Evolutionary conservation across 208 protist species (phyloP).

Genomic region (Borovskyia barvae): DNA sequence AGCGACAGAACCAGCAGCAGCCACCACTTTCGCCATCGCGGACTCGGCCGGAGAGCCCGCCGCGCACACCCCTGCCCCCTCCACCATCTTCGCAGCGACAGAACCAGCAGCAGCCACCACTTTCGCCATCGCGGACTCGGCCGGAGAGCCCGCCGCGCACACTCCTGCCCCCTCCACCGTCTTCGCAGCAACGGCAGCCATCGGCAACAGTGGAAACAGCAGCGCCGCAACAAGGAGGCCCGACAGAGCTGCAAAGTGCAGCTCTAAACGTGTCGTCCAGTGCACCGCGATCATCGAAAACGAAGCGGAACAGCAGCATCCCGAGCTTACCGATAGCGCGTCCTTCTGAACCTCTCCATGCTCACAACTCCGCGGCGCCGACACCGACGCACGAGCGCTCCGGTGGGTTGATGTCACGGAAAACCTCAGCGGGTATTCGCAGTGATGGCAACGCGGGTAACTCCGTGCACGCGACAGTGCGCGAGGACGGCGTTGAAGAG

Average conservation of each 20-base stretch:
- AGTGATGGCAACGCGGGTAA: slow-evolving; percentile 23
- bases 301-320: slow-evolving; percentile 1
- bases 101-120: background rate
- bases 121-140: too few species aligned
- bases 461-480: slow-evolving; percentile 15
- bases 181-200: background rate
- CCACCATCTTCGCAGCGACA: too few species aligned
- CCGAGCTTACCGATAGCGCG: slow-evolving; percentile 1
- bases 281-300: slow-evolving; percentile 10
- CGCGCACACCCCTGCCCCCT: too few species aligned
- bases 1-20: background rate
- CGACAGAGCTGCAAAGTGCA: slow-evolving; percentile 4
- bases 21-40: too few species aligned
- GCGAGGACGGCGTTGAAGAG: slow-evolving; percentile 45
- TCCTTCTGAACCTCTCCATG: background rate
- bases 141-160: too few species aligned
- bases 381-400: background rate
- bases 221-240: background rate
- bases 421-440: slow-evolving; percentile 6
- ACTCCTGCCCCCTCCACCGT: too few species aligned
- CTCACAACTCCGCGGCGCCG: background rate
- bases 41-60: too few species aligned
- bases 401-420: slow-evolving; percentile 2
- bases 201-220: too few species aligned
- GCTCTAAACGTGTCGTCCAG: slow-evolving; percentile 11